Evolutionary conservation across 2,329 filamentous ascomycete genomes (phyloP), one percentile per base, ranked within the genome.

Genomic region (Madurella fahalii): DNA sequence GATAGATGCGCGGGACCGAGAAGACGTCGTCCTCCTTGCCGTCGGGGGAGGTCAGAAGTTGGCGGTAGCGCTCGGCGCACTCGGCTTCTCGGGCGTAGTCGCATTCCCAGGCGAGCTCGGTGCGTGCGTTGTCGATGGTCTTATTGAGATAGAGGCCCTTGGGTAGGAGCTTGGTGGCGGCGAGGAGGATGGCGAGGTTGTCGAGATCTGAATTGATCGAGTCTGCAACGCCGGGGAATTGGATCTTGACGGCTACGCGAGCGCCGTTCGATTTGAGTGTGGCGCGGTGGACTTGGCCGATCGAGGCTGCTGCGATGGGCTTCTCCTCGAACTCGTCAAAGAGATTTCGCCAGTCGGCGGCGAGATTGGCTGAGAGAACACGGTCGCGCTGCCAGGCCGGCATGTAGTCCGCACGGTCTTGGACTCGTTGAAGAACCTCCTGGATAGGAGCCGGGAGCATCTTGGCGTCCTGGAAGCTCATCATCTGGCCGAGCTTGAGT

Each of bases 361-460:
- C 94, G 0, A 99, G 79, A 64, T 95, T 95, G 5, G 81, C 77
- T 0, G 77, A 71, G 7, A 99, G 79, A 0, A 99, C 93, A 56
- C 86, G 84, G 69, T 99, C 86, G 11, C 94, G 86, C 70, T 99
- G 94, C 69, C 86, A 96, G 2, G 90, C 82, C 0, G 94, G 94
- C 94, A 99, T 99, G 71, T 97, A 99, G 71, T 99, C 93, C 40
- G 94, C 94, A 53, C 90, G 86, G 69, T 99, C 94, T 69, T 99
- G 94, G 0, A 99, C 94, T 5, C 95, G 85, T 68, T 96, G 91
- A 12, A 99, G 76, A 1, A 99, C 90, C 65, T 93, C 83, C 61
- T 95, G 90, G 47, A 99, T 91, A 1, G 89, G 83, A 0, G 82
- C 83, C 0, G 94, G 94, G 9, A 99, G 81, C 84, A 96, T 91